A percentile compares a stretch with the other conserved stretches of the same genome.
Conservation (phyloP, 495 filamentous ascomycete genomes). For the Xylaria castorea region DNA sequence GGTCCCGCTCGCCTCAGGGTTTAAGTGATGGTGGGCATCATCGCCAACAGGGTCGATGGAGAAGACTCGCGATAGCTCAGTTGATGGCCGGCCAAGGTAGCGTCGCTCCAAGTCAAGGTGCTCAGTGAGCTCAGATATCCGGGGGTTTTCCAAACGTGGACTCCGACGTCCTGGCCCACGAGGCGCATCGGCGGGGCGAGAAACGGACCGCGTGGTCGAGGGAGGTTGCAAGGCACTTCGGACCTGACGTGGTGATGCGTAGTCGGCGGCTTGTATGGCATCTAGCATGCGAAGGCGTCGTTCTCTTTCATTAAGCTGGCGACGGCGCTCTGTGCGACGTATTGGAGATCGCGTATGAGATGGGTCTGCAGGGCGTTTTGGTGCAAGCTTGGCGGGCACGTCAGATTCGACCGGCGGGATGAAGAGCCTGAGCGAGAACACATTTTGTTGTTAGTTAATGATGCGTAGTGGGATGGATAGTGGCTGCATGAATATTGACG, state of each 20-base stretch:
- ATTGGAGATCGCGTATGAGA: slow-evolving; percentile 75
- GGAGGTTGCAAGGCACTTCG: not conserved
- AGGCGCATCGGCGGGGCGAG: not conserved
- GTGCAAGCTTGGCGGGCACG: slow-evolving; percentile 60
- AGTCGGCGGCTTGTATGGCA: slow-evolving; percentile 5
- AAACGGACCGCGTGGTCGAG: not conserved
- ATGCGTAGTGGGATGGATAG: not conserved
- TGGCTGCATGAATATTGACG: not conserved
- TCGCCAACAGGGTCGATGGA: not conserved
- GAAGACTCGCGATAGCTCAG: not conserved
- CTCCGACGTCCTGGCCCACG: not conserved
- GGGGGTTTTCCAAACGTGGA: slow-evolving; percentile 1
- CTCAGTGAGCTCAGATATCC: slow-evolving; percentile 5
- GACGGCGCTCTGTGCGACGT: slow-evolving; percentile 44
- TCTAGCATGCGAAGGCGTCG: slow-evolving; percentile 31
- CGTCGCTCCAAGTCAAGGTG: slow-evolving; percentile 4
- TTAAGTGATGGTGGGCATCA: not conserved
- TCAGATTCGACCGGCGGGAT: slow-evolving; percentile 63
- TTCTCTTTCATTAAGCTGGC: slow-evolving; percentile 30
- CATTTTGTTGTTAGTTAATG: slow-evolving; percentile 1
- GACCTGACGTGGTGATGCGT: not conserved
- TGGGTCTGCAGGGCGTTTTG: slow-evolving; percentile 46
- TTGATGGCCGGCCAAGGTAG: not conserved
- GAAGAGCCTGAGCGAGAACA: slow-evolving; percentile 52
- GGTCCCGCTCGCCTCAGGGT: not conserved